These are phyloP conservation scores for Oryza rufipogon DNA, from an alignment of 176 grass and related monocot species.

Conservation along the genomic window DNA sequence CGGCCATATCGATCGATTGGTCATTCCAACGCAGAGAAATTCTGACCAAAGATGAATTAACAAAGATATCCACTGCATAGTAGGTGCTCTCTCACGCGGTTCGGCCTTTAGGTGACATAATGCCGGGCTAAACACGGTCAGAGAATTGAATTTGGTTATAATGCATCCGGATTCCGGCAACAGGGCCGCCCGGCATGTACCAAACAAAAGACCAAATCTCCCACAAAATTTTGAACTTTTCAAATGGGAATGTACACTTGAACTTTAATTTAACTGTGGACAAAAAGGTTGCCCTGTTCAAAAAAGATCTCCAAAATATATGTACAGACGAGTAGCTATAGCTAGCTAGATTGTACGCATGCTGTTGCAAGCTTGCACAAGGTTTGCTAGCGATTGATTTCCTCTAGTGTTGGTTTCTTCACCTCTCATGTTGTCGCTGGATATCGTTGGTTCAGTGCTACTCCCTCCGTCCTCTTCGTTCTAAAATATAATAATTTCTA, in stretches of 20 bases:
- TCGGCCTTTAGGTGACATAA: slow-evolving; percentile 51
- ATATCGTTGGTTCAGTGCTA: neutral
- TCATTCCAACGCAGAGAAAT: slow-evolving; percentile 5
- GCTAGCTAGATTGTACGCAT: slow-evolving; percentile 6
- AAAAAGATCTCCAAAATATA: neutral
- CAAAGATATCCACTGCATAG: neutral
- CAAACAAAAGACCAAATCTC: neutral
- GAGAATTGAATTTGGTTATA: slow-evolving; percentile 36
- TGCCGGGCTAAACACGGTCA: slow-evolving; percentile 50
- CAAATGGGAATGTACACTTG: neutral
- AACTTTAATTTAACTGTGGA: neutral
- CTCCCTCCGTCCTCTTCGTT: too few relatives aligned
- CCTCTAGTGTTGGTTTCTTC: slow-evolving; percentile 1
- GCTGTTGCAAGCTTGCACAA: slow-evolving; percentile 36
- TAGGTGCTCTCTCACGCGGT: slow-evolving; percentile 38
- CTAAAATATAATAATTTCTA: too few relatives aligned
- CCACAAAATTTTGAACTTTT: neutral
- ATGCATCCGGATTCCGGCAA: slow-evolving; percentile 18
- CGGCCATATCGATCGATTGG: neutral
- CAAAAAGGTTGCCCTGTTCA: neutral
- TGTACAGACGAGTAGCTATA: neutral
- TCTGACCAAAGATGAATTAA: neutral
- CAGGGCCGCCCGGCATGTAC: slow-evolving; percentile 24
- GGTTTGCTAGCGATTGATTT: slow-evolving; percentile 21
- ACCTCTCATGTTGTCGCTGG: slow-evolving; percentile 22